Evolutionary conservation across 345 rosid genomes (phyloP).

Genomic region (Dipteronia dyeriana): DNA sequence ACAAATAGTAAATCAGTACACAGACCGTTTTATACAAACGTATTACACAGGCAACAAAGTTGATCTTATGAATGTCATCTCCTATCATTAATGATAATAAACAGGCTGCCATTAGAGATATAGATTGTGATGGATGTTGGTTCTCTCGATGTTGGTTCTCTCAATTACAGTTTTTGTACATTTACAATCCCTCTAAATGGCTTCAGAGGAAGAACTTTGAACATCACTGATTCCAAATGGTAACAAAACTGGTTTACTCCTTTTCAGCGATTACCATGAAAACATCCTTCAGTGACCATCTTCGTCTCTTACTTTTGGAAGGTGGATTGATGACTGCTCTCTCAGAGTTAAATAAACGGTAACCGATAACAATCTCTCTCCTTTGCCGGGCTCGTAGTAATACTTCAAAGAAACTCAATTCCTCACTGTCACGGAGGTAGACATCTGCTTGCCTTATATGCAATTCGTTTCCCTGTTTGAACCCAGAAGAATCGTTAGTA

Average conservation of each 20-base stretch:
- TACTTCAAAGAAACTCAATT: slow-evolving; percentile 64
- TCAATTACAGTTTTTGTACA: background rate
- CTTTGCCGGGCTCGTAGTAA: slow-evolving; percentile 55
- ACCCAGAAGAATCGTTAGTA: background rate
- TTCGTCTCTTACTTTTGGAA: slow-evolving; percentile 46
- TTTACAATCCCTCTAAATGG: background rate
- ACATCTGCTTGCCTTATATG: slow-evolving; percentile 64
- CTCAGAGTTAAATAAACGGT: slow-evolving; percentile 52
- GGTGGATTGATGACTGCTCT: slow-evolving; percentile 66
- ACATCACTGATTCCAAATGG: background rate
- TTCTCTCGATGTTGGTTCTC: background rate
- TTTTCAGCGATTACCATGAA: slow-evolving; percentile 65
- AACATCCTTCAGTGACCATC: slow-evolving; percentile 55
- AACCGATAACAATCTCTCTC: slow-evolving; percentile 69
- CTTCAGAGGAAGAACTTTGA: background rate
- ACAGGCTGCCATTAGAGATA: background rate
- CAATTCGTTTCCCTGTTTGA: slow-evolving; percentile 67
- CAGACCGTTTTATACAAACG: background rate
- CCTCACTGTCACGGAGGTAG: slow-evolving; percentile 58
- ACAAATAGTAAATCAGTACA: too few relatives aligned
- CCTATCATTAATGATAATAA: background rate
- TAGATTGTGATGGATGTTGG: background rate
- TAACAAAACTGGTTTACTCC: slow-evolving; percentile 33
- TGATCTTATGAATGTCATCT: background rate
- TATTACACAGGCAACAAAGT: background rate